Evolutionary conservation across 805 yeast species (phyloP), one percentile per base, ranked within the genome.

Genomic region (Nematodospora valgi): DNA sequence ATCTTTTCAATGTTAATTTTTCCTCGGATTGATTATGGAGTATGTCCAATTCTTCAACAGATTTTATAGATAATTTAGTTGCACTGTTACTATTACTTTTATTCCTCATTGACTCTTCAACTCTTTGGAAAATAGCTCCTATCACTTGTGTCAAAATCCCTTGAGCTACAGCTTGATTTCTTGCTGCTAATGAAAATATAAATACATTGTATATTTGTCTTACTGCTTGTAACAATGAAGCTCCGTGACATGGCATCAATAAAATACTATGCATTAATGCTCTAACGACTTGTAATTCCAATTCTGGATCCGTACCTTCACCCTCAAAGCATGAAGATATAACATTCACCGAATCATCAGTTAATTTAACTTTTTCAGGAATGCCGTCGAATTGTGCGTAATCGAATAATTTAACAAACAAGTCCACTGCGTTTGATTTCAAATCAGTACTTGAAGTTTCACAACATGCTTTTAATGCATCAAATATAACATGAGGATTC

Each of bases 161-260:
- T 64, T 94, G 98, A 0, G 98, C 98, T 40, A 89, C 80, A 1
- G 88, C 85, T 61, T 93, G 98, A 54, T 88, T 91, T 17, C 84
- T 68, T 3, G 91, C 78, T 13, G 83, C 79, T 40, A 84, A 68
- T 0, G 97, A 87, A 37, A 86, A 73, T 27, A 93, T 82, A 52
- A 91, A 94, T 18, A 94, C 85, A 55, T 88, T 89, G 64, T 93
- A 93, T 18, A 91, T 86, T 51, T 86, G 96, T 58, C 98, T 77
- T 23, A 94, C 82, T 0, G 98, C 97, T 52, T 85, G 86, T 42
- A 93, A 67, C 34, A 93, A 67, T 1, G 89, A 78, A 6, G 88
- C 85, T 2, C 98, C 98, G 53, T 93, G 98, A 14, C 88, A 86
- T 18, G 89, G 85, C 58, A 85, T 70, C 43, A 86, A 84, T 22